Conservation (phyloP, 1,284 basidiomycete species). For the Cystobasidiaceae sp. region DNA sequence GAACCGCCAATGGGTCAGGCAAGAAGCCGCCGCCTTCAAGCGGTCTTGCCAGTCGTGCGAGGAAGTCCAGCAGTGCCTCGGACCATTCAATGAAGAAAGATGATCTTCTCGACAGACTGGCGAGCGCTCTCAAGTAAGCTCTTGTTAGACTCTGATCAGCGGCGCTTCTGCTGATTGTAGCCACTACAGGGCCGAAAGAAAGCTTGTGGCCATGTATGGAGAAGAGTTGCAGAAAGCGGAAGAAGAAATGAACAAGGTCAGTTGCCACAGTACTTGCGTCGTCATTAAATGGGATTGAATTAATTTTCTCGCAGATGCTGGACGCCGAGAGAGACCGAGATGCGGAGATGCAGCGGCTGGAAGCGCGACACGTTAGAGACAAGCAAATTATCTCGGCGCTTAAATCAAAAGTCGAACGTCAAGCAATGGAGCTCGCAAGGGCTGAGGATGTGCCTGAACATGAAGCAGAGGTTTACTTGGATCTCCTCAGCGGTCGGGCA, state of each 20-base stretch:
- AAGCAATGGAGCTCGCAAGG: background rate
- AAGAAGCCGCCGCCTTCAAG: slow-evolving; percentile 1
- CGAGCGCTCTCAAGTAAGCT: slow-evolving; percentile 20
- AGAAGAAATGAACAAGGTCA: slow-evolving; percentile 4
- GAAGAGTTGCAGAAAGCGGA: slow-evolving; percentile 10
- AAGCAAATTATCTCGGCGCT: slow-evolving; percentile 25
- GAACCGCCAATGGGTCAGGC: background rate
- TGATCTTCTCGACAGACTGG: slow-evolving; percentile 27
- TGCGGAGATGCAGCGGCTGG: slow-evolving; percentile 18
- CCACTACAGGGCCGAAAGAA: slow-evolving; percentile 13
- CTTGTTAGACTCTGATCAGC: background rate
- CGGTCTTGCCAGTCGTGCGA: background rate
- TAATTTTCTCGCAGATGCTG: background rate
- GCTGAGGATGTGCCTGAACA: slow-evolving; percentile 27
- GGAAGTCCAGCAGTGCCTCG: slow-evolving; percentile 4
- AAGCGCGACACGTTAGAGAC: slow-evolving; percentile 19
- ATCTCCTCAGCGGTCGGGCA: background rate
- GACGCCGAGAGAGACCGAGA: slow-evolving; percentile 21
- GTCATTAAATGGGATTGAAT: background rate
- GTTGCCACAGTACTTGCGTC: background rate
- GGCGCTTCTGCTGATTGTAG: background rate
- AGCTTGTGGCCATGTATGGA: slow-evolving; percentile 12
- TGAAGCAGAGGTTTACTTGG: slow-evolving; percentile 22
- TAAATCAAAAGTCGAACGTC: slow-evolving; percentile 7
- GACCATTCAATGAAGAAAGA: slow-evolving; percentile 22